These are phyloP conservation scores for Daldinia loculata DNA, from an alignment of 495 filamentous ascomycete species.

Conservation along the genomic window DNA sequence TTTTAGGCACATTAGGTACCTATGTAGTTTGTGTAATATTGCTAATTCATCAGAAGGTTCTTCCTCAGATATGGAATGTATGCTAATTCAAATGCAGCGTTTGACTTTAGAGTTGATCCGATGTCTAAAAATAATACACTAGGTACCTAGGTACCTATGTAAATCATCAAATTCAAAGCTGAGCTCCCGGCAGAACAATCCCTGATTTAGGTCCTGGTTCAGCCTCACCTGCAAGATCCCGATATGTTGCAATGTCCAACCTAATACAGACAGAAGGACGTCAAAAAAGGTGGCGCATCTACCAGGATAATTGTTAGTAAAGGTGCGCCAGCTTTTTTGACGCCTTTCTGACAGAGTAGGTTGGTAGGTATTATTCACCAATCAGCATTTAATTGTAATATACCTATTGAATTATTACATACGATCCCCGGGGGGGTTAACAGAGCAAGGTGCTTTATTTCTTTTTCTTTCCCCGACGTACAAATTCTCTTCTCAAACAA, in stretches of 20 bases:
- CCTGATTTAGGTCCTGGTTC: conserved; percentile 13
- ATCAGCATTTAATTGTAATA: not conserved
- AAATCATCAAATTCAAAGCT: not conserved
- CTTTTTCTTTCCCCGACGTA: not conserved
- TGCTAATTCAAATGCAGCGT: not conserved
- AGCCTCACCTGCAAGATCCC: conserved; percentile 37
- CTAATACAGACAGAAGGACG: too few species aligned
- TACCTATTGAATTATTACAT: not conserved
- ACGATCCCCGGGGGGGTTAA: not conserved
- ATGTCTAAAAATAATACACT: too few species aligned
- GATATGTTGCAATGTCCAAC: conserved; percentile 6
- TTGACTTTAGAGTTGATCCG: too few species aligned
- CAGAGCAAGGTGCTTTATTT: not conserved
- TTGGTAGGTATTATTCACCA: not conserved
- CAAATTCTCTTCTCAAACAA: not conserved
- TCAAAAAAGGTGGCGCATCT: too few species aligned
- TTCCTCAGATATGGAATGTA: not conserved
- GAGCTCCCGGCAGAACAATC: conserved; percentile 2
- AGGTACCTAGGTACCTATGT: too few species aligned
- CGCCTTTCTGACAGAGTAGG: too few species aligned
- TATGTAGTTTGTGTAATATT: not conserved
- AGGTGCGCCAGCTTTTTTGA: too few species aligned
- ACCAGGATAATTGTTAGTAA: too few species aligned
- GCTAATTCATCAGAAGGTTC: too few species aligned
- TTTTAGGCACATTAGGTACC: conserved; percentile 1